Evolutionary conservation across 169 alveolate genomes (phyloP).

Genomic region (Plasmodium chabaudi): DNA sequence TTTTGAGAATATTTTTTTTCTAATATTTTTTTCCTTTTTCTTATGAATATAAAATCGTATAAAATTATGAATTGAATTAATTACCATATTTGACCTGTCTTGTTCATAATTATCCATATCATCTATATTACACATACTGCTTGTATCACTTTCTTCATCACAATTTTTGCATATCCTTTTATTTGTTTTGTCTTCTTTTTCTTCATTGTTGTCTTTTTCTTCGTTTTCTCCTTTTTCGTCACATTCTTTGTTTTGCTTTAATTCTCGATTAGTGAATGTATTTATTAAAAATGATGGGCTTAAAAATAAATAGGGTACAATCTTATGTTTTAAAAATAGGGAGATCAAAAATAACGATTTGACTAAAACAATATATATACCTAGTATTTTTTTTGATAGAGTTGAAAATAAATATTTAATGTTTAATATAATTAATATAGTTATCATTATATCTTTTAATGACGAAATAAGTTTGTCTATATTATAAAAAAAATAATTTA

Average conservation of each 20-base stretch:
- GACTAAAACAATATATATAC: constrained; percentile 19
- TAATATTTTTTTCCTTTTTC: constrained; percentile 17
- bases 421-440: constrained; percentile 19
- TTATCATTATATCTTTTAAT: constrained; percentile 28
- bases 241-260: background rate
- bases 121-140: background rate
- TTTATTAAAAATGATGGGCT: constrained; percentile 27
- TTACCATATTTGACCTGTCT: background rate
- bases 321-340: constrained; percentile 37
- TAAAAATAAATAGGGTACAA: constrained; percentile 67
- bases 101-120: background rate
- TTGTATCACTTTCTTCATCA: background rate
- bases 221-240: background rate
- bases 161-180: too few relatives aligned
- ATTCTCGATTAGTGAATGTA: background rate
- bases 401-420: constrained; percentile 34
- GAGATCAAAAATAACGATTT: constrained; percentile 42
- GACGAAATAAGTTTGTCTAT: constrained; percentile 29
- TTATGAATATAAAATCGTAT: constrained; percentile 38
- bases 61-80: constrained; percentile 5
- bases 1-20: constrained; percentile 21
- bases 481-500: constrained; percentile 47
- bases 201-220: background rate
- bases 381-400: constrained; percentile 41
- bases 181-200: background rate